phyloP scores from a whole-genome alignment of 140 eudicot genomes.

The Cichorium intybus region DNA sequence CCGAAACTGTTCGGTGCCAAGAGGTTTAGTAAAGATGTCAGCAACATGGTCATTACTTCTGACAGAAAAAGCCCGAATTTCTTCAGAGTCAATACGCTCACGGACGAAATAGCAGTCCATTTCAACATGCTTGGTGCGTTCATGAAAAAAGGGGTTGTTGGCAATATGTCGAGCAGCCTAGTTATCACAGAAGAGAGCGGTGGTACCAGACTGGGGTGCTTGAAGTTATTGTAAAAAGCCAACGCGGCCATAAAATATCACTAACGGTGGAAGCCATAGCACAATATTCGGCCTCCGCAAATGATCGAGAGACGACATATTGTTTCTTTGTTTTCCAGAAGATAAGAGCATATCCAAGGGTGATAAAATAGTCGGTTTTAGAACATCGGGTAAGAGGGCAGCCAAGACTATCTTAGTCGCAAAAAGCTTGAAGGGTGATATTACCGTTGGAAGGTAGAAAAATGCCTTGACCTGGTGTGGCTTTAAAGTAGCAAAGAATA shows the following conservation, averaged over 20 bases:
- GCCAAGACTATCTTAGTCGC: too few relatives aligned
- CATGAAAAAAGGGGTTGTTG: neutral
- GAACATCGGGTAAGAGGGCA: too few relatives aligned
- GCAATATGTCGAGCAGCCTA: neutral
- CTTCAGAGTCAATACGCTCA: neutral
- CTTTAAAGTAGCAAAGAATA: too few relatives aligned
- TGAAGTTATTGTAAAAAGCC: neutral
- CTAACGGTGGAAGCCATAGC: slow-evolving; percentile 2
- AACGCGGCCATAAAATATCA: neutral
- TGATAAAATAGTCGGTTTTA: too few relatives aligned
- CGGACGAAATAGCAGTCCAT: neutral
- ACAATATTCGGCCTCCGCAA: neutral
- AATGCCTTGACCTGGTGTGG: too few relatives aligned
- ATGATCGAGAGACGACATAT: neutral
- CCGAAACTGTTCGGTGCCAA: too few relatives aligned
- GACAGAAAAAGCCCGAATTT: neutral
- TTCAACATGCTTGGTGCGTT: neutral
- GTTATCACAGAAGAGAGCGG: neutral
- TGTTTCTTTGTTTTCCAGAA: too few relatives aligned
- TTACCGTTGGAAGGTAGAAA: too few relatives aligned
- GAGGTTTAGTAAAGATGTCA: too few relatives aligned
- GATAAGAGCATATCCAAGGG: too few relatives aligned
- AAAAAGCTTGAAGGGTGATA: too few relatives aligned
- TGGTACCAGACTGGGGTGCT: neutral
- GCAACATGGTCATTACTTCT: too few relatives aligned